phyloP scores from a whole-genome alignment of 1,284 basidiomycete genomes.

The Rhodotorula glutinis region DNA sequence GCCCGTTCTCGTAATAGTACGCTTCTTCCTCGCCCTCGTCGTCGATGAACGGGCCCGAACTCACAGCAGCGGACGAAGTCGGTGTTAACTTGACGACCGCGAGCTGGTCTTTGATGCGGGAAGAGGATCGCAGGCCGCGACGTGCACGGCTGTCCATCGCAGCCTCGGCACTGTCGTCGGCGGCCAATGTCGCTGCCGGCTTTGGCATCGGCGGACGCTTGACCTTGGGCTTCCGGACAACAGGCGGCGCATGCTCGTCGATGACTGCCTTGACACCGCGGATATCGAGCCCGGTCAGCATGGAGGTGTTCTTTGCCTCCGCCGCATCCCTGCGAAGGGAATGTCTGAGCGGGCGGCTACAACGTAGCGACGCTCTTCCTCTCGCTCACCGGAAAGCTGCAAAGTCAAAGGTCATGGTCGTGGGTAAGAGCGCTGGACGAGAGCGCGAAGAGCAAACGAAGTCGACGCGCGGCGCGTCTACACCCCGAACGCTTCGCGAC shows the following conservation, averaged over 20 bases:
- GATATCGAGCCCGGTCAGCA: constrained; percentile 7
- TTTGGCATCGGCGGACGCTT: not conserved
- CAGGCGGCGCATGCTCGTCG: not conserved
- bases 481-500: not conserved
- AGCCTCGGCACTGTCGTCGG: not conserved
- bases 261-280: not conserved
- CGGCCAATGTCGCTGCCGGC: too few species aligned
- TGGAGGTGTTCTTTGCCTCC: not conserved
- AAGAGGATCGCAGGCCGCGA: constrained; percentile 10
- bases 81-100: not conserved
- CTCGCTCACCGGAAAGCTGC: constrained; percentile 14
- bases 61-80: not conserved
- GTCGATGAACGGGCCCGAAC: not conserved
- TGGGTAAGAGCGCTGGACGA: too few species aligned
- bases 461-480: not conserved
- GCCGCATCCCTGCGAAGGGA: not conserved
- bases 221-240: not conserved
- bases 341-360: not conserved
- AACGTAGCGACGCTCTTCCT: not conserved
- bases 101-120: constrained; percentile 1
- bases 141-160: constrained; percentile 2
- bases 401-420: constrained; percentile 15
- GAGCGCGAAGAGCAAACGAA: not conserved
- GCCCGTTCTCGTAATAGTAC: constrained; percentile 5
- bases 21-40: constrained; percentile 3